Evolutionary conservation across 768 basidiomycete species (phyloP), one percentile per base, ranked within the genome.

Genomic region (Serendipita sp.): DNA sequence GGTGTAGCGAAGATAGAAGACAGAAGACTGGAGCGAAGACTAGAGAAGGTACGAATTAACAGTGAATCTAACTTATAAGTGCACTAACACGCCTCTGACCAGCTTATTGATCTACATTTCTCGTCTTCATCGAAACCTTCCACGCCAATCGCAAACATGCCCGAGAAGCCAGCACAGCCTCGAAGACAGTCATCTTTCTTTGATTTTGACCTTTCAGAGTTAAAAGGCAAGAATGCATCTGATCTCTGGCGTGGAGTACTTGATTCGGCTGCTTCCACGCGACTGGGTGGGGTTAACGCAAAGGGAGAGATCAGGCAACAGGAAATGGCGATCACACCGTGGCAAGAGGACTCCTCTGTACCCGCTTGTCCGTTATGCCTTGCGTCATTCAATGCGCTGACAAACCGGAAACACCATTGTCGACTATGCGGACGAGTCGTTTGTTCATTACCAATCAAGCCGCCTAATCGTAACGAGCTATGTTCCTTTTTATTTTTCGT

Each of bases 401-500:
- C 92, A 0, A 95, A 92, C 69, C 84, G 95, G 13, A 95, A 95
- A 75, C 95, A 98, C 69, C 95, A 98, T 71, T 98, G 95, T 72
- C 85, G 95, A 7, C 77, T 97, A 13, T 98, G 95, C 69, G 95
- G 95, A 0, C 79, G 86, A 64, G 89, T 97, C 45, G 84, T 97
- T 11, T 98, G 95, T 70, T 88, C 93, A 0, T 78, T 96, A 3
- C 91, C 92, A 0, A 77, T 85, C 10, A 92, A 89, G 65, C 80
- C 77, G 3, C 83, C 85, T 2, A 82, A 84, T 69, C 82, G 92
- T 24, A 79, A 78, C 1, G 77, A 78, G 54, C 75, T 80, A 3
- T 96, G 92, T 70, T 93, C 91, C 0, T 74, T 87, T 3, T 77
- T 96, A 37, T 90, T 96, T 70, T 82, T 94, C 8, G 89, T 87